Base-by-base conservation (phyloP, 2,329 filamentous ascomycete species). In the Fusarium circinatum region DNA sequence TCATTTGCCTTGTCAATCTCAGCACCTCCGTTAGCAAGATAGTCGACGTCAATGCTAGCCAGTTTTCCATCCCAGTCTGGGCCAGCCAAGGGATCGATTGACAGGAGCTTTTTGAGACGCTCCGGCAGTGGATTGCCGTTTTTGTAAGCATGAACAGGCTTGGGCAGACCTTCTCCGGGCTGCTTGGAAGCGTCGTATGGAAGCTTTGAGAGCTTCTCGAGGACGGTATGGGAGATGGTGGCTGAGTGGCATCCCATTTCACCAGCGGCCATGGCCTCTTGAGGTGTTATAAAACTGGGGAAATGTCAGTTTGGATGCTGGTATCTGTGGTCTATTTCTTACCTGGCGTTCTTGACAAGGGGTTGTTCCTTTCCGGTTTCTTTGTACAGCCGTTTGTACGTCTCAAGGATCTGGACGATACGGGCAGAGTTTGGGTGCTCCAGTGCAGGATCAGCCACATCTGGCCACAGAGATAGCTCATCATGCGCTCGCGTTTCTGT, bases 351-450 rank as follows among this genome's bases (percentile, higher is more conserved):
- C 75, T 86, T 87, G 20, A 87, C 71, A 17, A 85, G 78, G 3
- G 86, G 86, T 76, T 88, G 85, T 58, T 84, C 81, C 65, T 83
- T 82, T n/a, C 85, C 85, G 0, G 85, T 87, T 70, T 85, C 82
- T 56, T 81, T 82, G 66, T 85, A 85, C 26, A 87, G 80, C 7
- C 79, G 80, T 65, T 81, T 83, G 78, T 86, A 88, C 0, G 82
- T 84, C 66, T 87, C 83, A 22, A 86, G 78, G 48, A 88, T 88
- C 70, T 87, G 85, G 26, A 86, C 66, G n/a, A 86, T 77, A 22
- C 85, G 82, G 2, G 85, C 79, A 13, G 85, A 84, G 79, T 85
- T 87, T 34, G 86, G 83, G 65, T 88, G 86, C 63, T 86, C 77
- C 15, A 80, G 78, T 1, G 85, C 86, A 7, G 85, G 85, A 69